These are phyloP conservation scores for Metrosideros polymorpha DNA, from an alignment of 441 rosid species.

Conservation along the genomic window DNA sequence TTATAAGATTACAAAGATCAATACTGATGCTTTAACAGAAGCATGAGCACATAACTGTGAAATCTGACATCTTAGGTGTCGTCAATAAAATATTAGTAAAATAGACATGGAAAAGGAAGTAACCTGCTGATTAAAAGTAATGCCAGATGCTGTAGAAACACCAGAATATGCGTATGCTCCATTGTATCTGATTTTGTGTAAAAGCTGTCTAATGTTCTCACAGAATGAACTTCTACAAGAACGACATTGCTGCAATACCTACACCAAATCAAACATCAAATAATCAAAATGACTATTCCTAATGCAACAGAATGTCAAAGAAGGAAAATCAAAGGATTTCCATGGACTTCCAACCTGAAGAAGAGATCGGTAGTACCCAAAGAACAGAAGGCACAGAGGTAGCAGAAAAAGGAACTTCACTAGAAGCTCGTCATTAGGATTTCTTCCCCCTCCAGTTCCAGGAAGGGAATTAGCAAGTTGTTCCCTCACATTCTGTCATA, in stretches of 20 bases:
- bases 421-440: conserved; percentile 53
- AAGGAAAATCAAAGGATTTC: background rate
- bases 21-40: background rate
- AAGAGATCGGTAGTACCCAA: conserved; percentile 45
- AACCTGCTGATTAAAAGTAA: conserved; percentile 50
- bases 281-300: background rate
- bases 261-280: conserved; percentile 14
- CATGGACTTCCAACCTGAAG: conserved; percentile 37
- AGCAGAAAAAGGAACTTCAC: conserved; percentile 66
- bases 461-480: conserved; percentile 78
- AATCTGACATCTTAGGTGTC: background rate
- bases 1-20: background rate
- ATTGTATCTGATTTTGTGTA: conserved; percentile 42
- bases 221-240: conserved; percentile 53
- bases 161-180: conserved; percentile 48
- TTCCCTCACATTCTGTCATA: conserved; percentile 56
- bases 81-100: background rate
- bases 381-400: conserved; percentile 52
- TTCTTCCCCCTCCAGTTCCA: conserved; percentile 86
- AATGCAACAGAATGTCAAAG: background rate
- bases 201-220: conserved; percentile 60
- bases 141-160: conserved; percentile 46
- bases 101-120: conserved; percentile 10
- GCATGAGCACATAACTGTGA: background rate
- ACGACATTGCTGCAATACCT: conserved; percentile 39